Conservation (phyloP, 257 asterid genomes). For the Solanum commersonii region DNA sequence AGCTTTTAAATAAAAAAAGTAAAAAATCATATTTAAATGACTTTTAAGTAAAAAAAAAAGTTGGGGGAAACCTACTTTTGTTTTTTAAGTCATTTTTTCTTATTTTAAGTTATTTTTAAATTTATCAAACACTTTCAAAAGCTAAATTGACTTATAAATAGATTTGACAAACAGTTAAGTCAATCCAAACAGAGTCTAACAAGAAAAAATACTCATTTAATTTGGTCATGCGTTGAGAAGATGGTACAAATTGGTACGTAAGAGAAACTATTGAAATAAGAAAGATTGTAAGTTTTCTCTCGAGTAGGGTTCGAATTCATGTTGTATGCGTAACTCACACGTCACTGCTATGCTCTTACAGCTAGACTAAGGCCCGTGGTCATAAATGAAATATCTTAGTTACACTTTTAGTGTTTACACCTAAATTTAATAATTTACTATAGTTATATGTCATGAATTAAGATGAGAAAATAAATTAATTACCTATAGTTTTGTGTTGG, state of each 20-base stretch:
- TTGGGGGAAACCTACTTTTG: too few species aligned
- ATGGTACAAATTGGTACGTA: not conserved
- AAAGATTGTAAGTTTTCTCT: not conserved
- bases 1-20: too few species aligned
- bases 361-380: not conserved
- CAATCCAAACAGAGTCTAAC: fast-evolving
- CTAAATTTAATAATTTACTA: not conserved
- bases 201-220: too few species aligned
- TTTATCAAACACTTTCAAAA: too few species aligned
- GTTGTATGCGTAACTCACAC: not conserved
- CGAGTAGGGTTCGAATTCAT: too few species aligned
- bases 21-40: too few species aligned
- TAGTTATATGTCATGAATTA: not conserved
- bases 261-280: not conserved
- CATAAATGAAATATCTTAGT: not conserved
- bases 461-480: not conserved
- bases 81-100: too few species aligned
- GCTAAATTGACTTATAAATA: too few species aligned
- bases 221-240: not conserved
- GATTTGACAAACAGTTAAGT: fast-evolving
- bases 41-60: too few species aligned
- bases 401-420: not conserved
- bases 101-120: too few species aligned
- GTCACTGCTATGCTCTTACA: too few species aligned
- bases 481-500: not conserved